Evolutionary conservation across 176 grass and related monocot genomes (phyloP), one percentile per base, ranked within the genome.

Genomic region (Juncus inflexus): DNA sequence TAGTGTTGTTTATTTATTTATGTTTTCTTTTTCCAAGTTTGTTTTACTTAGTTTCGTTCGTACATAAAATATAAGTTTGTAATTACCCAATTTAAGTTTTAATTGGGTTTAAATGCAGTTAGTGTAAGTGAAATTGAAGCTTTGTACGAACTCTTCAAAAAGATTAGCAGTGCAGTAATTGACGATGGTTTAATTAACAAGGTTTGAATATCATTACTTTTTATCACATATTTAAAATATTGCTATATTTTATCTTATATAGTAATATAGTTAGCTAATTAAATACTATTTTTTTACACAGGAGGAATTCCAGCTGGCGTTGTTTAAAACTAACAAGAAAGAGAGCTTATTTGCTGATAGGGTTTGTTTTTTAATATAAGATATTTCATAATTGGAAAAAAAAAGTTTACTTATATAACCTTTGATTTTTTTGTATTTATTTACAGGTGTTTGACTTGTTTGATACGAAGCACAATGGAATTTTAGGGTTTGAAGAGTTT

Each of bases 271-370:
- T 52, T n/a, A 9, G 3, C 51, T 63, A 55, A 62, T 77, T 62
- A 63, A 68, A 60, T 35, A n/a, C 45, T 76, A 55, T 59, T 83
- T 15, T 42, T 11, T 14, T 47, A 36, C 4, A 40, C 81, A 97
- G 87, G 92, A 91, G 78, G 80, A 95, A 63, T 95, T 90, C 59
- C 90, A 90, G 57, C 72, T 95, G 66, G 86, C 86, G 0, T 73
- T 95, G 6, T 95, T 95, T 74, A 95, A 95, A 78, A 95, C 86
- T 6, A 95, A 72, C 73, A 95, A 95, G 67, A 90, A 90, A 70
- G 90, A 95, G 71, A 90, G 86, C 67, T 53, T 95, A 50, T 95
- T 95, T 35, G 90, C 90, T 36, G 86, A 95, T 65, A 77, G 86
- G 12, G 90, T 12, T 45, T 58, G 54, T 9, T 57, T 6, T 35